Percentiles rank a stretch among this genome's conserved stretches.
Evolutionary conservation across 768 basidiomycete genomes (phyloP).

Genomic region (Tylopilus rubrobrunneus): DNA sequence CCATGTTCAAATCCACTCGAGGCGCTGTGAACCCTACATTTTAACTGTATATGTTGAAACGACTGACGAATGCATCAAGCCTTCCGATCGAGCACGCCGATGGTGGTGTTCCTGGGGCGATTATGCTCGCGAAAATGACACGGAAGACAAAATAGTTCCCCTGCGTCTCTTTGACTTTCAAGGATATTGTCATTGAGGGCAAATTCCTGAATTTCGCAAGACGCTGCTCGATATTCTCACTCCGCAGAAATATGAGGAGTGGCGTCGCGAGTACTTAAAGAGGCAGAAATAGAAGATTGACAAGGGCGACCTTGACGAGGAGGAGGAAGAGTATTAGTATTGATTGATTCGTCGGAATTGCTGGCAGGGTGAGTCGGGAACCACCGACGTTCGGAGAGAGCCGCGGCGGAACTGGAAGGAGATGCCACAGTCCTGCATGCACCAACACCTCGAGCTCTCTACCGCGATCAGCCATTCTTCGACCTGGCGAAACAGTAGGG

Average conservation of each 20-base stretch:
- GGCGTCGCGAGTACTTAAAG: neutral
- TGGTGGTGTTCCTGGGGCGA: neutral
- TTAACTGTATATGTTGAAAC: too few species aligned
- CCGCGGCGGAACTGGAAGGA: too few species aligned
- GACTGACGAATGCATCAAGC: slow-evolving; percentile 5
- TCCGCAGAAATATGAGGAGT: slow-evolving; percentile 12
- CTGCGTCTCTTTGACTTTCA: slow-evolving; percentile 22
- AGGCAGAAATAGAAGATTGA: slow-evolving; percentile 8
- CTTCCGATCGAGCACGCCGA: slow-evolving; percentile 21
- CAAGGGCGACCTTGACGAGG: slow-evolving; percentile 4
- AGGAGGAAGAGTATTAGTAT: too few species aligned
- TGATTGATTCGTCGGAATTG: too few species aligned
- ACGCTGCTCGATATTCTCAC: slow-evolving; percentile 22
- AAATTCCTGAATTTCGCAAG: slow-evolving; percentile 19
- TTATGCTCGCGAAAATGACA: slow-evolving; percentile 9
- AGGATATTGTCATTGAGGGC: slow-evolving; percentile 23
- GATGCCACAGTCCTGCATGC: too few species aligned
- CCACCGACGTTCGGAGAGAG: too few species aligned
- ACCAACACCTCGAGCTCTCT: too few species aligned
- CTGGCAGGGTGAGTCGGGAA: too few species aligned
- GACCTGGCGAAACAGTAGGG: too few species aligned
- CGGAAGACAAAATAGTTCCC: slow-evolving; percentile 21
- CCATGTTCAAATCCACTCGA: slow-evolving; percentile 17
- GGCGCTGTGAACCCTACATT: slow-evolving; percentile 17
- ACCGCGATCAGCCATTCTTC: too few species aligned